Conservation (phyloP, 306 rosid genomes). For the Ziziphus jujuba region DNA sequence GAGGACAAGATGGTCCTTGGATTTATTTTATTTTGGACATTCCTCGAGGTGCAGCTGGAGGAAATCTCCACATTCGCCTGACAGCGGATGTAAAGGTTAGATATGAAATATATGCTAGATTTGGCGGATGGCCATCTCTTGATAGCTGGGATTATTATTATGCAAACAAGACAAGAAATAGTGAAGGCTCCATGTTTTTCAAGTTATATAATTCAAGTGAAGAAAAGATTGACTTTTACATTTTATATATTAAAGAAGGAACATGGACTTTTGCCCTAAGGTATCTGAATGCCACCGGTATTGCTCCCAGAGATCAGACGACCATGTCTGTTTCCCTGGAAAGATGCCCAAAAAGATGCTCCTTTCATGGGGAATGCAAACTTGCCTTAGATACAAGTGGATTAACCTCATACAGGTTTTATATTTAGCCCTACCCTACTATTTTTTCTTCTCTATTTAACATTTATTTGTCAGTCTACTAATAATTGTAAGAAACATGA, state of each 20-base stretch:
- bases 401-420: slow-evolving; percentile 79
- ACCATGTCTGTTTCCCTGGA: slow-evolving; percentile 81
- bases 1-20: slow-evolving; percentile 56
- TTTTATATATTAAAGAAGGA: slow-evolving; percentile 87
- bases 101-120: slow-evolving; percentile 81
- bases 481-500: background rate
- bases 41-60: slow-evolving; percentile 92
- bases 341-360: slow-evolving; percentile 90
- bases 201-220: slow-evolving; percentile 67
- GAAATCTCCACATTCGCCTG: slow-evolving; percentile 65
- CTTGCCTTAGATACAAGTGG: slow-evolving; percentile 78
- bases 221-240: slow-evolving; percentile 62
- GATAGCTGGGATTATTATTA: slow-evolving; percentile 78
- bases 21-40: slow-evolving; percentile 72
- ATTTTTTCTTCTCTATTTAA: slow-evolving; percentile 17
- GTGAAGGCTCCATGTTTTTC: slow-evolving; percentile 72
- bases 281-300: slow-evolving; percentile 38
- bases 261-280: slow-evolving; percentile 89
- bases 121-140: slow-evolving; percentile 86
- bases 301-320: slow-evolving; percentile 47
- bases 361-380: slow-evolving; percentile 72
- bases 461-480: slow-evolving; percentile 13
- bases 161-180: slow-evolving; percentile 73
- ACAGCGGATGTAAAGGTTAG: slow-evolving; percentile 49
- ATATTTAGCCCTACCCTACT: slow-evolving; percentile 22